phyloP scores from a whole-genome alignment of 495 filamentous ascomycete genomes.

The Hypoxylon trugodes region DNA sequence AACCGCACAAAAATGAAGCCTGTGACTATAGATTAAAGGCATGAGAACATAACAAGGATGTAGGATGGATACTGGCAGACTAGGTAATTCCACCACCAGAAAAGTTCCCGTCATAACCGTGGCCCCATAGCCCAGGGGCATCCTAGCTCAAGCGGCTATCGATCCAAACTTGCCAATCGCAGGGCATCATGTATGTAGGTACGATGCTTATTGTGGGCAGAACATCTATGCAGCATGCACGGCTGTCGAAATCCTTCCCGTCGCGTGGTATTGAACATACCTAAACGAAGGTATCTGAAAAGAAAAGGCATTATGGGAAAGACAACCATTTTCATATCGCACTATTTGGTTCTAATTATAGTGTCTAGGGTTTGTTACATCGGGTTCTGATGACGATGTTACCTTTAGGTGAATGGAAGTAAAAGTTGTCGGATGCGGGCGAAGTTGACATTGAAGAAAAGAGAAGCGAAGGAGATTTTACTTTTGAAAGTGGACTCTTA shows the following conservation, averaged over 20 bases:
- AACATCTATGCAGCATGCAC: conserved; percentile 13
- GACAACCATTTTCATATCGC: too few species aligned
- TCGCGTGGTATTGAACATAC: conserved; percentile 7
- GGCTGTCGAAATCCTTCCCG: conserved; percentile 21
- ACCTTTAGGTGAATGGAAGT: too few species aligned
- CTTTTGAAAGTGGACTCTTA: too few species aligned
- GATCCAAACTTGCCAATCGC: conserved; percentile 22
- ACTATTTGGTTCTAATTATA: too few species aligned
- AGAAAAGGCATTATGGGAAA: conserved; percentile 10
- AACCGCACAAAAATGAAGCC: background rate
- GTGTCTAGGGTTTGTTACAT: too few species aligned
- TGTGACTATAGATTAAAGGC: background rate
- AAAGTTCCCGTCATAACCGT: conserved; percentile 17
- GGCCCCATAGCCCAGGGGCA: background rate
- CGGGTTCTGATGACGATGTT: too few species aligned
- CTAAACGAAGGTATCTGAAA: background rate
- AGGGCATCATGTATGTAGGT: background rate
- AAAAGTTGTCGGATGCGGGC: too few species aligned
- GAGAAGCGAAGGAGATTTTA: too few species aligned
- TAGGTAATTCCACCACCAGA: background rate
- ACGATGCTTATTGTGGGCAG: background rate
- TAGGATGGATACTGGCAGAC: conserved; percentile 3
- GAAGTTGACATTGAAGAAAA: too few species aligned
- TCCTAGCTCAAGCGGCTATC: conserved; percentile 26
- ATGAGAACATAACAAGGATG: background rate